Conservation (phyloP, 2,329 filamentous ascomycete species). For the Tetracladium maxilliforme region DNA sequence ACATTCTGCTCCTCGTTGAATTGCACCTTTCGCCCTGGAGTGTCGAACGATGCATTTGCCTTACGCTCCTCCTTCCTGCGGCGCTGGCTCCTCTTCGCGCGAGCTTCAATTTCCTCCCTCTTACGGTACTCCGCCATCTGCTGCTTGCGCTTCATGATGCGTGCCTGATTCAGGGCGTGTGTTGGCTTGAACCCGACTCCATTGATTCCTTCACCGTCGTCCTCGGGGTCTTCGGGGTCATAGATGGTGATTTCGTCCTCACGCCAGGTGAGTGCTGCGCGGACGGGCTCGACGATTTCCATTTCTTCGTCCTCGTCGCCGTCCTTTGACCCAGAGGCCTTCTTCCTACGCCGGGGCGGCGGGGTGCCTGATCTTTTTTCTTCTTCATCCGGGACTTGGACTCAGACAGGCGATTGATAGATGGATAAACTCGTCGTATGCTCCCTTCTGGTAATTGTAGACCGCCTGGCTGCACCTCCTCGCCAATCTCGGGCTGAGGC, state of each 20-base stretch:
- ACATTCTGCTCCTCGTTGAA: too few relatives aligned
- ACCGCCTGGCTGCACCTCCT: too few relatives aligned
- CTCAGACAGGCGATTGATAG: constrained; percentile 12
- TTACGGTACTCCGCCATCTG: constrained; percentile 49
- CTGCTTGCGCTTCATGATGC: constrained; percentile 39
- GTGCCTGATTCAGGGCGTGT: constrained; percentile 40
- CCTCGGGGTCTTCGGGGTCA: constrained; percentile 47
- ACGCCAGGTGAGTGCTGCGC: constrained; percentile 50
- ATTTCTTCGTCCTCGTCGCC: background rate
- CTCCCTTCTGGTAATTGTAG: too few relatives aligned
- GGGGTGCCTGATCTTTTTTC: constrained; percentile 11
- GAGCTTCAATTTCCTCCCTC: constrained; percentile 44
- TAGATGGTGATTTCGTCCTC: constrained; percentile 55
- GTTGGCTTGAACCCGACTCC: constrained; percentile 54
- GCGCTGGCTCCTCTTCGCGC: constrained; percentile 36
- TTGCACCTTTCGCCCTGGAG: too few relatives aligned
- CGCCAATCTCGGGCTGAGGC: background rate
- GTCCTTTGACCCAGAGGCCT: background rate
- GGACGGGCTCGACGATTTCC: constrained; percentile 10
- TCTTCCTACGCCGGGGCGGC: constrained; percentile 5
- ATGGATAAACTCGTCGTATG: too few relatives aligned
- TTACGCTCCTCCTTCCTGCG: constrained; percentile 21
- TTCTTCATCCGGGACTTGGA: constrained; percentile 10
- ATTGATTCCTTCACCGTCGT: constrained; percentile 53
- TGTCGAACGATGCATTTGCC: too few relatives aligned